Evolutionary conservation across 179 eudicot species (phyloP), one percentile per base, ranked within the genome.

Genomic region (Silene noctiflora): DNA sequence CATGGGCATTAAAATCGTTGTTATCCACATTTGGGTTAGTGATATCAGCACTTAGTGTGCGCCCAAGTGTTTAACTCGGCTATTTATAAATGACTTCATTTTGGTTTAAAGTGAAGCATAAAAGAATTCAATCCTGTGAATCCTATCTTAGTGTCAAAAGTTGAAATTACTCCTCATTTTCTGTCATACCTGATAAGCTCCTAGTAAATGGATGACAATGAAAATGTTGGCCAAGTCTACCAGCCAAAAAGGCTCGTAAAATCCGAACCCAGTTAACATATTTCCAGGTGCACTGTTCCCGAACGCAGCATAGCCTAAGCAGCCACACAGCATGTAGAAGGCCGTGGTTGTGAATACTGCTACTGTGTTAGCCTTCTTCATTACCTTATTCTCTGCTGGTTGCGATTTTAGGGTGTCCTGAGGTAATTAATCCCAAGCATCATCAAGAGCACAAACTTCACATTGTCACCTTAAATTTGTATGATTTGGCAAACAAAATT

Each of bases 241-340:
- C 55, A 85, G 39, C 88, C 86, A 85, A 72, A 69, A 85, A n/a
- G 88, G 86, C 69, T 85, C 88, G 31, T 76, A 83, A 69, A 83
- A 85, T 42, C 88, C 88, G 42, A 85, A 85, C 2, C 88, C 84
- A 20, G 84, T 85, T 17, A 85, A 68, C 82, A 85, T 73, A 78
- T 85, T 85, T n/a, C 86, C 88, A 3, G 83, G 84, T 16, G 88
- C 86, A 11, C 62, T 63, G 53, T 85, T 78, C 44, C 88, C 86
- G 67, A 85, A 83, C 19, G 88, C 88, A 46, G 86, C 88, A 74
- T 85, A 85, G 11, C 88, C 88, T 58, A 85, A 76, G 71, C 82
- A 83, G 1, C 88, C 88, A 74, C 88, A 83, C 84, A 85, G 65
- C 78, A 83, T 81, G 64, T 85, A 85, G 61, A 85, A 85, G n/a